These are phyloP conservation scores for Chrysosphaeria jannelii DNA, from an alignment of 2,329 filamentous ascomycete species.

Conservation along the genomic window DNA sequence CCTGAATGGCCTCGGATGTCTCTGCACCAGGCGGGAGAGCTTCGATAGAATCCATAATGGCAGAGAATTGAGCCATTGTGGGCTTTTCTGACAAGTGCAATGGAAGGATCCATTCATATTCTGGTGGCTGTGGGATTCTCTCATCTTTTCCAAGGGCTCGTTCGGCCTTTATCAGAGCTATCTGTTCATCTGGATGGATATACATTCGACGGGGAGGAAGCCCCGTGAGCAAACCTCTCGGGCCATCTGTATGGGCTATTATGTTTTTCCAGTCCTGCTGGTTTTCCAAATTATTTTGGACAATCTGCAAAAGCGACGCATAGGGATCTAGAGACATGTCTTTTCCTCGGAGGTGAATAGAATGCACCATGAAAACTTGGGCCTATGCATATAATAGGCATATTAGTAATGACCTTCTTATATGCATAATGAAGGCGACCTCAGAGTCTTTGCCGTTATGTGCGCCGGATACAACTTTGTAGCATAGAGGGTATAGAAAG, in stretches of 20 bases:
- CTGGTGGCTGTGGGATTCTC: constrained; percentile 17
- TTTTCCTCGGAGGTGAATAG: not conserved
- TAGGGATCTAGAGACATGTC: no score
- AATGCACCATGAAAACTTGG: no score
- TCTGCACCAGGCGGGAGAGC: constrained; percentile 11
- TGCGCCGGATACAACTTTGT: no score
- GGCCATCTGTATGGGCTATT: no score
- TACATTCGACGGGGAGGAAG: constrained; percentile 45
- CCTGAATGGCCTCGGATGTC: constrained; percentile 5
- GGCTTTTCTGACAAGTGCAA: constrained; percentile 44
- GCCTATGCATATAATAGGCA: no score
- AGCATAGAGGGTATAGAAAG: no score
- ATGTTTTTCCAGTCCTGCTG: constrained; percentile 57
- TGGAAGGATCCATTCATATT: constrained; percentile 50
- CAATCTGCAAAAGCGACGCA: constrained; percentile 22
- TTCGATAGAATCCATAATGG: constrained; percentile 34
- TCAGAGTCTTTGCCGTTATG: no score
- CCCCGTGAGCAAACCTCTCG: constrained; percentile 20
- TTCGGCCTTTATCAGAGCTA: constrained; percentile 34
- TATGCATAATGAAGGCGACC: no score
- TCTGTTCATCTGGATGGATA: constrained; percentile 57
- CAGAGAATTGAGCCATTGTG: constrained; percentile 32
- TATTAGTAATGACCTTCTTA: no score
- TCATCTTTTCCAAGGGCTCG: constrained; percentile 14
- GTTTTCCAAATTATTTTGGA: constrained; percentile 39